These are phyloP conservation scores for Serendipita sp. DNA, from an alignment of 768 basidiomycete species.

Conservation along the genomic window DNA sequence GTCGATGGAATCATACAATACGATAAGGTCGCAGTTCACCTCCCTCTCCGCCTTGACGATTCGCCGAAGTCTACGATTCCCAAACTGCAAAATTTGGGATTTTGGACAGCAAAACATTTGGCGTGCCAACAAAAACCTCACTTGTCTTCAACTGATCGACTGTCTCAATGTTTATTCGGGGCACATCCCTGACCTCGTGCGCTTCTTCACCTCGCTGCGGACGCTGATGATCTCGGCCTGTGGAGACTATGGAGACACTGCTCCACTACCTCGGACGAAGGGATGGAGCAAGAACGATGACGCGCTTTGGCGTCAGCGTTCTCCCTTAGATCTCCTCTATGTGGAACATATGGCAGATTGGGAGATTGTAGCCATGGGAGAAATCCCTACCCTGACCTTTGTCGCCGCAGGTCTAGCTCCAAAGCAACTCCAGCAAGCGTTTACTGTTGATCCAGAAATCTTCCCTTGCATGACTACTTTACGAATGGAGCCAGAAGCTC, in stretches of 20 bases:
- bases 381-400: background rate
- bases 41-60: background rate
- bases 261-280: background rate
- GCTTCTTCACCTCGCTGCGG: background rate
- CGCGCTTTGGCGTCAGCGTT: background rate
- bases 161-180: background rate
- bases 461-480: background rate
- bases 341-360: background rate
- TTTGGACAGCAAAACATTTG: background rate
- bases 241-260: background rate
- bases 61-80: background rate
- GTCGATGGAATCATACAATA: background rate
- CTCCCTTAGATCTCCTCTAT: background rate
- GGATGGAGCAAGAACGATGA: background rate
- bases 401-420: background rate
- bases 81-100: background rate
- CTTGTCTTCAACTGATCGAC: background rate
- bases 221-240: background rate
- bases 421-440: background rate
- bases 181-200: background rate
- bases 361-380: conserved; percentile 1
- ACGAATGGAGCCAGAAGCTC: background rate
- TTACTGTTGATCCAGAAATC: background rate
- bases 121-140: background rate
- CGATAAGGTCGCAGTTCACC: background rate